These are phyloP conservation scores for Terana coerulea DNA, from an alignment of 768 basidiomycete genomes.

Conservation along the genomic window DNA sequence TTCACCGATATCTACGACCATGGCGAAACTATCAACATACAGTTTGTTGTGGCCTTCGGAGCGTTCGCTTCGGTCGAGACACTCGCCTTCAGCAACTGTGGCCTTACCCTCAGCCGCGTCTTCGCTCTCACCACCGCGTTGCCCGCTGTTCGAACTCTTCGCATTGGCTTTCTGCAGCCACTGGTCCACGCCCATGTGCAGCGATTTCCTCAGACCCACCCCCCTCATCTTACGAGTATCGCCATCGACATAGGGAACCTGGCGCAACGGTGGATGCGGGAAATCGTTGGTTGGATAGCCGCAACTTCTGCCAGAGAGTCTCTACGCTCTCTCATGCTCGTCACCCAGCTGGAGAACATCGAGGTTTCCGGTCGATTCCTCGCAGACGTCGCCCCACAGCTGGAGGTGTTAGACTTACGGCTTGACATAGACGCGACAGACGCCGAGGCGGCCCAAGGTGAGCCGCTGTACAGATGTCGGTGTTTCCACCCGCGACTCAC, in stretches of 20 bases:
- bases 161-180: not conserved
- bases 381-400: not conserved
- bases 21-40: not conserved
- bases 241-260: constrained; percentile 1
- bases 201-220: not conserved
- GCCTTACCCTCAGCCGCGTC: not conserved
- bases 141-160: constrained; percentile 1
- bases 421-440: not conserved
- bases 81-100: not conserved
- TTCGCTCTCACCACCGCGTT: not conserved
- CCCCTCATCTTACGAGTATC: not conserved
- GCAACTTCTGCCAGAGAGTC: not conserved
- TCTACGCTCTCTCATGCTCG: not conserved
- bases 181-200: not conserved
- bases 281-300: not conserved
- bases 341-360: not conserved
- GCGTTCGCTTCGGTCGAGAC: constrained; percentile 2
- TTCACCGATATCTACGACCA: not conserved
- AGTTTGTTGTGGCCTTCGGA: not conserved
- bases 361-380: not conserved
- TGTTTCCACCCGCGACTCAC: not conserved
- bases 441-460: constrained; percentile 6
- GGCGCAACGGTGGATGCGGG: not conserved
- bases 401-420: not conserved
- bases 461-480: not conserved